phyloP scores from a whole-genome alignment of 306 rosid genomes.

The Nissolia schottii region DNA sequence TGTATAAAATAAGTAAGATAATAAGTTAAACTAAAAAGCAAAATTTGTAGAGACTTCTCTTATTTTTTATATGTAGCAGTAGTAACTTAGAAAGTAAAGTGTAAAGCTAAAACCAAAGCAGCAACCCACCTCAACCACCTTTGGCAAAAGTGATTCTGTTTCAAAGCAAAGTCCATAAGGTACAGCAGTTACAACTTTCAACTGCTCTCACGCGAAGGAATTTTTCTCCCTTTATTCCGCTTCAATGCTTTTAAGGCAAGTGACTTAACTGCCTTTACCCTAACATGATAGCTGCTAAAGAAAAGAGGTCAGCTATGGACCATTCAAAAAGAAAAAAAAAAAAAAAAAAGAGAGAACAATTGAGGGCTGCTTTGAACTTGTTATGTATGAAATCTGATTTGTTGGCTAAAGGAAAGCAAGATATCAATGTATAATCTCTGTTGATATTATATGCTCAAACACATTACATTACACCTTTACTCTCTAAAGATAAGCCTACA shows the following conservation, averaged over 20 bases:
- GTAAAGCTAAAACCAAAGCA: constrained; percentile 34
- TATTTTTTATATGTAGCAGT: neutral
- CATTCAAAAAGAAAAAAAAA: constrained; percentile 24
- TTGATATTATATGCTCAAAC: constrained; percentile 21
- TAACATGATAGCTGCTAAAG: constrained; percentile 10
- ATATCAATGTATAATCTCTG: constrained; percentile 22
- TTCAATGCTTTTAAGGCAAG: constrained; percentile 23
- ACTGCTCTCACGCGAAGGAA: constrained; percentile 45
- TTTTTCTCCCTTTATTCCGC: constrained; percentile 29
- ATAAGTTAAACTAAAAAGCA: too few relatives aligned
- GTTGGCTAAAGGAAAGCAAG: constrained; percentile 8
- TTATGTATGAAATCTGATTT: constrained; percentile 5
- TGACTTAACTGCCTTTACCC: constrained; percentile 3
- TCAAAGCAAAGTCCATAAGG: neutral
- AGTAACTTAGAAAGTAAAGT: constrained; percentile 8
- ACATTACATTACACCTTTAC: constrained; percentile 12
- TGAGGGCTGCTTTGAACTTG: constrained; percentile 8
- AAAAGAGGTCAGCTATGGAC: constrained; percentile 4
- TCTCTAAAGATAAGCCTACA: neutral
- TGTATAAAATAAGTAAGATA: too few relatives aligned
- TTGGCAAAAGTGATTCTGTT: constrained; percentile 29
- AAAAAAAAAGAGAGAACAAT: neutral
- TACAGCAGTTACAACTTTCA: constrained; percentile 37
- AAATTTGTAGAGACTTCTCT: too few relatives aligned
- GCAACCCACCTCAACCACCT: constrained; percentile 32